phyloP scores from a whole-genome alignment of 129 eudicot species.

The Glebionis coronaria region DNA sequence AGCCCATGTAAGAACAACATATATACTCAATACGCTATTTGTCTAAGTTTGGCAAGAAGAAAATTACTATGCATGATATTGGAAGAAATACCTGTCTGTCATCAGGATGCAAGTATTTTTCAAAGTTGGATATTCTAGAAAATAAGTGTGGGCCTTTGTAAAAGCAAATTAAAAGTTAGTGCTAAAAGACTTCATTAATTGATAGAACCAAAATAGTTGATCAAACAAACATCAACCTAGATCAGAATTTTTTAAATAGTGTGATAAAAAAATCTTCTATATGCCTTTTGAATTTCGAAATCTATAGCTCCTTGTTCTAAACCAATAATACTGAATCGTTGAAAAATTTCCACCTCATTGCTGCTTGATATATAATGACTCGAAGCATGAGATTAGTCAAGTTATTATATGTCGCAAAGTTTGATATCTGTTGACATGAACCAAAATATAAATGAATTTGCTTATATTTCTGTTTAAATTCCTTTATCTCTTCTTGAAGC shows the following conservation, averaged over 20 bases:
- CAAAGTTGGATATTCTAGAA: slow-evolving; percentile 82
- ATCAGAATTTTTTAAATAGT: slow-evolving; percentile 82
- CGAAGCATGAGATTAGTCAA: slow-evolving; percentile 79
- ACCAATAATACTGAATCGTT: no score
- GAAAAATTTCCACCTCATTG: slow-evolving; percentile 22
- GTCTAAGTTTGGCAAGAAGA: not conserved
- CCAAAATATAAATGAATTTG: not conserved
- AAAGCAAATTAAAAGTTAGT: slow-evolving; percentile 16
- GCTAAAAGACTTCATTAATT: slow-evolving; percentile 1
- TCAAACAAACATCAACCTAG: slow-evolving; percentile 65
- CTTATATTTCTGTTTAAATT: no score
- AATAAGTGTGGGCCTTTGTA: slow-evolving; percentile 85
- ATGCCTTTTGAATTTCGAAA: not conserved
- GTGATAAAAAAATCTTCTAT: no score
- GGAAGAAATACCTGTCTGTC: slow-evolving; percentile 77
- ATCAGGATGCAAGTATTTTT: slow-evolving; percentile 97
- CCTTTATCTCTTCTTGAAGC: no score
- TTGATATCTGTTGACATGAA: slow-evolving; percentile 64
- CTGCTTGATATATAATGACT: slow-evolving; percentile 73
- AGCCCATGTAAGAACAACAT: slow-evolving; percentile 55
- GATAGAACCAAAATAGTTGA: not conserved
- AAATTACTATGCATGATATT: slow-evolving; percentile 3
- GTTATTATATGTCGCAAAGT: slow-evolving; percentile 78
- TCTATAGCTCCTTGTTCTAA: no score
- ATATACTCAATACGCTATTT: not conserved